Base-by-base conservation (phyloP, 2,329 filamentous ascomycete species). In the Botryotinia convoluta region DNA sequence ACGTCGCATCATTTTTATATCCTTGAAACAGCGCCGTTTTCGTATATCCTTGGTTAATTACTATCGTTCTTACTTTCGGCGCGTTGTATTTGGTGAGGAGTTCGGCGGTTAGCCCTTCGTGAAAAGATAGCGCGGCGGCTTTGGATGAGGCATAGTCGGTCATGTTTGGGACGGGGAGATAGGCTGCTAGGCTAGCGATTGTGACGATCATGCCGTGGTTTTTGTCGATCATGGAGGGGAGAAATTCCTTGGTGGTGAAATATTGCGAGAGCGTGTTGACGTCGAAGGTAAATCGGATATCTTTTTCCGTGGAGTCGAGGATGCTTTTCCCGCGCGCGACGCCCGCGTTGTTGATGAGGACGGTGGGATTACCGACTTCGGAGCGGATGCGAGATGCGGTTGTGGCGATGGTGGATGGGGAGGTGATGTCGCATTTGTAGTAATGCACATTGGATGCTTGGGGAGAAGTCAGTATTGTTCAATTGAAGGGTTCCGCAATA, bases 141-240 rank as follows among this genome's bases (percentile, higher is more conserved):
- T 94, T 94, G 76, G 86, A 87, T 12, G 88, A 86, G 2, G 85
- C 84, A 82, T 94, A 94, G 82, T 93, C 91, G 54, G 90, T 87
- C 85, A 93, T 87, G 77, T 86, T 86, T 4, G 91, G 88, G 0
- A 88, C 86, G 1, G 87, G 84, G 12, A 89, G 77, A 82, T 88
- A 92, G 20, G 87, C 86, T 0, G 91, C 90, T 67, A 89, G 84
- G 2, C 87, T 90, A 22, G 92, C 89, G 35, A 94, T 86, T 0
- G 90, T 93, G 35, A 93, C 90, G 59, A 94, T 81, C 86, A 92
- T 92, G 74, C 92, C 92, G 82, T 94, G 91, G 82, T 93, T 89
- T 20, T 79, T 79, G 12, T 82, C 79, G 69, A 91, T 82, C 86
- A 94, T 91, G 76, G 83, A 80, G 0, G 92, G 92, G 1, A 94